Evolutionary conservation across 108 stramenopile genomes (phyloP), one percentile per base, ranked within the genome.

Genomic region (Cyclostephanos invisitatus): DNA sequence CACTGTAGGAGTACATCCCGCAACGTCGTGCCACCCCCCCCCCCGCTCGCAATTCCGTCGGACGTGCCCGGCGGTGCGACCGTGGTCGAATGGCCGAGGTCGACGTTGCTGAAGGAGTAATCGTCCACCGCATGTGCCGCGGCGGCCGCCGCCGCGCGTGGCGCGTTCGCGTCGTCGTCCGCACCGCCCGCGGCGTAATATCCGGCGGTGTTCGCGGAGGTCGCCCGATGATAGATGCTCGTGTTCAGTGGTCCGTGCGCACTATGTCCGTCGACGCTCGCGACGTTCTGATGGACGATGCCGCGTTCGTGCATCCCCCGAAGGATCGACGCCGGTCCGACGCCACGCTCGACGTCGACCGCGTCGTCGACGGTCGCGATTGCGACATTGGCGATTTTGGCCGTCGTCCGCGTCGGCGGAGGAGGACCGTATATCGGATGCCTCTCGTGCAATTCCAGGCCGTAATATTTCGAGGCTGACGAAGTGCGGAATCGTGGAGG

Each of bases 61-160:
- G 20, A 21, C 22, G 28, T 56, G 21, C 22, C 51, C 17, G 17
- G 32, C 61, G 61, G 18, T 25, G 8, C 61, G 7, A 44, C 66
- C 0, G 59, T 63, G 35, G 65, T 14, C 14, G 38, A 27, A 10
- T 72, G 57, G 29, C 61, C 67, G 7, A 60, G 72, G 56, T 29
- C 27, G 29, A 70, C 56, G 22, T 71, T 58, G 49, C 73, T 81
- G 63, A 81, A 81, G 55, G 73, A 74, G 35, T 71, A 81, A 47
- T 81, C 80, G 56, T 81, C 80, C 32, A 60, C 68, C 18, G 51
- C 65, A 2, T 10, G 2, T 2, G 35, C 36, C 1, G 12, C n/a
- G 7, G 32, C 36, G 11, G 36, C 35, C 5, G 29, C 32, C 21
- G 22, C 22, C 38, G 62, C 24, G 2, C 8, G 60, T 0, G 60